Percentiles rank a stretch among this genome's conserved stretches.
These are phyloP conservation scores for Sergeia podlipaevii DNA, from an alignment of 208 protist species.

Conservation along the genomic window DNA sequence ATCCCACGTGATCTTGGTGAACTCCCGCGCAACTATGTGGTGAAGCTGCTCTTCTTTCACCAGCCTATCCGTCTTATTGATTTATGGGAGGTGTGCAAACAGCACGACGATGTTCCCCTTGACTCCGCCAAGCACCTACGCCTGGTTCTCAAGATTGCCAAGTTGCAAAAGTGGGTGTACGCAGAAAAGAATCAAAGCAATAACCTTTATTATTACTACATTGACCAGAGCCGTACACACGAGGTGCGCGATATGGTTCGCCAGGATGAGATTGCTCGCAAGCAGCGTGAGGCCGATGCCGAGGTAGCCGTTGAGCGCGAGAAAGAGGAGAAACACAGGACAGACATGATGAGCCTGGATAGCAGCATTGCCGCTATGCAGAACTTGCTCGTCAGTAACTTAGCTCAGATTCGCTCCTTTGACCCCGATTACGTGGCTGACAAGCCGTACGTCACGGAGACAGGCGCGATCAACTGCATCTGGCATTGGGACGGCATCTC, in stretches of 20 bases:
- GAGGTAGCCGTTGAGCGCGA: slow-evolving; percentile 9
- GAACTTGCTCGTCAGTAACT: slow-evolving; percentile 48
- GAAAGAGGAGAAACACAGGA: slow-evolving; percentile 12
- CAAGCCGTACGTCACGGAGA: slow-evolving; percentile 65
- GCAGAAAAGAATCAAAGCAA: slow-evolving; percentile 89
- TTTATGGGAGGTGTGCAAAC: slow-evolving; percentile 81
- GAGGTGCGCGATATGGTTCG: slow-evolving; percentile 86
- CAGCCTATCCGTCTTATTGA: slow-evolving; percentile 81
- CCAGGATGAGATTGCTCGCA: slow-evolving; percentile 49
- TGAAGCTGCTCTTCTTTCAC: slow-evolving; percentile 86
- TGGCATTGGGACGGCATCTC: slow-evolving; percentile 50
- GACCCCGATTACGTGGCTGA: slow-evolving; percentile 49
- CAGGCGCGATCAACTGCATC: slow-evolving; percentile 64
- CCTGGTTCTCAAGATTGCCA: slow-evolving; percentile 81
- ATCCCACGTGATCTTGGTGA: slow-evolving; percentile 86
- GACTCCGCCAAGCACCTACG: slow-evolving; percentile 87
- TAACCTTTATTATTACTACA: slow-evolving; percentile 89
- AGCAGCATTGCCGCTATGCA: slow-evolving; percentile 67
- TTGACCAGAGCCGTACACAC: slow-evolving; percentile 68
- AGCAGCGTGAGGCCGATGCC: slow-evolving; percentile 34
- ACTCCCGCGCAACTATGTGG: slow-evolving; percentile 81
- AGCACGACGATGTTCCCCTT: slow-evolving; percentile 84
- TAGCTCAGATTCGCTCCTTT: slow-evolving; percentile 61
- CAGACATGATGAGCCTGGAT: slow-evolving; percentile 25
- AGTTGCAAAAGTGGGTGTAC: slow-evolving; percentile 86